Conservation (phyloP, 306 rosid genomes). For the Fagus sylvatica region DNA sequence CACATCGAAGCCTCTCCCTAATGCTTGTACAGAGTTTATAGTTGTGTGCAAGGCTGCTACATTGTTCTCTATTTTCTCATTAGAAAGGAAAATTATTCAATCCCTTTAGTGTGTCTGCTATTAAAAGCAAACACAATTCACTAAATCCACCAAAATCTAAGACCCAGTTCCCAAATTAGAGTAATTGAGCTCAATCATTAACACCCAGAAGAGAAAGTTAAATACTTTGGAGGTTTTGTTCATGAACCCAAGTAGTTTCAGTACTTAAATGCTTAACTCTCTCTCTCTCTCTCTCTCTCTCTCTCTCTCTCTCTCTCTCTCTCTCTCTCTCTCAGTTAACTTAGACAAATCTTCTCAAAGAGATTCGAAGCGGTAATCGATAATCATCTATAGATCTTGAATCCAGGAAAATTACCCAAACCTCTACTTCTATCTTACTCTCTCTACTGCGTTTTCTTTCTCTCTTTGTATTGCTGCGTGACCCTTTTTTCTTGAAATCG, state of each 20-base stretch:
- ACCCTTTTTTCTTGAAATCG: constrained; percentile 11
- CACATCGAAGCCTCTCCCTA: constrained; percentile 91
- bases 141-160: constrained; percentile 2
- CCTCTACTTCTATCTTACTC: not conserved
- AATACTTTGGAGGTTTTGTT: constrained; percentile 9
- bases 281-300: not conserved
- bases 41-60: constrained; percentile 86
- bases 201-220: constrained; percentile 33
- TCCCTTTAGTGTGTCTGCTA: not conserved
- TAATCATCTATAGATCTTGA: constrained; percentile 42
- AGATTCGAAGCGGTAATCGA: constrained; percentile 21
- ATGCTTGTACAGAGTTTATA: constrained; percentile 70
- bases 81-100: constrained; percentile 1
- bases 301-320: too few relatives aligned
- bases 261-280: constrained; percentile 25
- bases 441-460: not conserved
- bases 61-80: constrained; percentile 84
- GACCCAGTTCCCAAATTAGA: constrained; percentile 22
- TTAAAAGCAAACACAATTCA: constrained; percentile 24
- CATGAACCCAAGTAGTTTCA: not conserved
- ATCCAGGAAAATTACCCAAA: constrained; percentile 24
- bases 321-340: constrained; percentile 23
- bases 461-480: not conserved
- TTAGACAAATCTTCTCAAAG: constrained; percentile 20
- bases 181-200: constrained; percentile 29